Evolutionary conservation across 169 alveolate genomes (phyloP).

Genomic region (Plasmodium sp.): DNA sequence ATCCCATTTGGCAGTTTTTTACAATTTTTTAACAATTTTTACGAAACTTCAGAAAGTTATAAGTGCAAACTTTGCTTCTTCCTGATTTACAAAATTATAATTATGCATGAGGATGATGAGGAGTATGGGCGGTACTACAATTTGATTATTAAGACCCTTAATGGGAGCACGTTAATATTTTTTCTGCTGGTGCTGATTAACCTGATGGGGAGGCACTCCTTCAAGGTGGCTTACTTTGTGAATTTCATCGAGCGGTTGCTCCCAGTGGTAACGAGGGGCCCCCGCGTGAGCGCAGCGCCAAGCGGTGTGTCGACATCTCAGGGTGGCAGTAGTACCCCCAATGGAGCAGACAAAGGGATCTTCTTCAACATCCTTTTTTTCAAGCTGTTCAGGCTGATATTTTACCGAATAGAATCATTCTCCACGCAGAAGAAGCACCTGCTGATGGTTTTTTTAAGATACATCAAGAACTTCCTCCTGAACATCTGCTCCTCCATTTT

Average conservation of each 20-base stretch:
- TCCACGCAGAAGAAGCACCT: slow-evolving; percentile 37
- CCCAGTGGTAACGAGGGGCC: slow-evolving; percentile 18
- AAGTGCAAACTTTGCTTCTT: slow-evolving; percentile 10
- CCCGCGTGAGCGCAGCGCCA: background rate
- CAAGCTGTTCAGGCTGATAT: slow-evolving; percentile 24
- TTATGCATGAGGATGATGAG: slow-evolving; percentile 61
- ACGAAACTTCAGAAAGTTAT: slow-evolving; percentile 13
- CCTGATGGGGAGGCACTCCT: slow-evolving; percentile 13
- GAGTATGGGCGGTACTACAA: slow-evolving; percentile 44
- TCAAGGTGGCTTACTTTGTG: slow-evolving; percentile 1
- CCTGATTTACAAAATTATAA: slow-evolving; percentile 41
- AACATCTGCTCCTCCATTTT: slow-evolving; percentile 42
- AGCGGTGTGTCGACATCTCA: background rate
- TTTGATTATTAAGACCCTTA: slow-evolving; percentile 10
- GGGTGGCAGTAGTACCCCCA: background rate
- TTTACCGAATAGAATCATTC: slow-evolving; percentile 30
- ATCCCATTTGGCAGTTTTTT: slow-evolving; percentile 17
- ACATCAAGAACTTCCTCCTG: slow-evolving; percentile 56
- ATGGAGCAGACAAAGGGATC: background rate
- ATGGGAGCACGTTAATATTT: slow-evolving; percentile 8
- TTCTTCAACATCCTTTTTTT: slow-evolving; percentile 52
- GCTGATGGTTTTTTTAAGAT: slow-evolving; percentile 20
- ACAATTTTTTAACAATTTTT: slow-evolving; percentile 31
- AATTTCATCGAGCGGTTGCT: slow-evolving; percentile 45
- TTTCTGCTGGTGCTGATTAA: slow-evolving; percentile 35